phyloP scores from a whole-genome alignment of 129 eudicot species.

The Tagetes erecta region DNA sequence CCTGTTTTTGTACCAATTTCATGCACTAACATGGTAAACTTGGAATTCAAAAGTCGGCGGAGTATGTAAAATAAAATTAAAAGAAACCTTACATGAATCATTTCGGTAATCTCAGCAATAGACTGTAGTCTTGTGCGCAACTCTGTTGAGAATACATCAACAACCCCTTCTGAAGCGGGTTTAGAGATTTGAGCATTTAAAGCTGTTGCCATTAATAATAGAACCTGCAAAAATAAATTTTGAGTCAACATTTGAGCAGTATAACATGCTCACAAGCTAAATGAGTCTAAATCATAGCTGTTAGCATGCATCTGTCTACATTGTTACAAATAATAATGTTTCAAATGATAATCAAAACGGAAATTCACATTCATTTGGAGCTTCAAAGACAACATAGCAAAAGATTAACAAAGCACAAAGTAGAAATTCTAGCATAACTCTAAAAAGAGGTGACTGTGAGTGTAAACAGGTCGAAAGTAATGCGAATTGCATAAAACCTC shows the following conservation, averaged over 20 bases:
- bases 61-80: neutral
- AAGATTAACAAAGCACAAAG: neutral
- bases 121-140: conserved; percentile 75
- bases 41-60: neutral
- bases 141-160: conserved; percentile 56
- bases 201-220: conserved; percentile 90
- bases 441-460: neutral
- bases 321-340: conserved; percentile 4
- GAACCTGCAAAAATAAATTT: conserved; percentile 49
- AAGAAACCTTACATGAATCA: conserved; percentile 83
- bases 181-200: conserved; percentile 51
- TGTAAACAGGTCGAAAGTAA: neutral
- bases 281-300: neutral
- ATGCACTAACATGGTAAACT: conserved; percentile 11
- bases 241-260: conserved; percentile 16
- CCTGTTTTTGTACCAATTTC: neutral
- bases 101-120: conserved; percentile 95
- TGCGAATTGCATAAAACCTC: neutral
- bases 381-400: neutral
- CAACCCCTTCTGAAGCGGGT: conserved; percentile 43
- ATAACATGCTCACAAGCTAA: neutral
- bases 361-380: neutral
- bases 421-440: neutral
- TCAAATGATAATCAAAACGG: neutral
- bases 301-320: neutral